A percentile compares a stretch with the other conserved stretches of the same genome.
phyloP scores from a whole-genome alignment of 108 stramenopile genomes.

The Aurantiochytrium sp. region DNA sequence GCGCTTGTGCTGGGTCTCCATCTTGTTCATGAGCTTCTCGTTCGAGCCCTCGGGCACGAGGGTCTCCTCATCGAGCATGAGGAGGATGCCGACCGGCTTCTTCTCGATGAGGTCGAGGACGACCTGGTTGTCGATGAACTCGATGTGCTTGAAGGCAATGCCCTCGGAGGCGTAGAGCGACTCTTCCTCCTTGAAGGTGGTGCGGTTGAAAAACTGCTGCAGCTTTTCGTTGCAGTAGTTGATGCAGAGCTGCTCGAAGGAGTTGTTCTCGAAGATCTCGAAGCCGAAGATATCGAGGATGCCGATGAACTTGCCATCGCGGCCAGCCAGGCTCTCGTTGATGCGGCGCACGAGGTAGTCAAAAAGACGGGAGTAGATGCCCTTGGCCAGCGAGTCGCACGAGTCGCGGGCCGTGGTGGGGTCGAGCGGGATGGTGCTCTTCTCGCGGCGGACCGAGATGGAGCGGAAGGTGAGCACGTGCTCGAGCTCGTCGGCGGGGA shows the following conservation, averaged over 20 bases:
- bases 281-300: slow-evolving; percentile 96
- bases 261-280: slow-evolving; percentile 79
- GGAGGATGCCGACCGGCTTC: slow-evolving; percentile 49
- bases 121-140: slow-evolving; percentile 75
- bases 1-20: slow-evolving; percentile 41
- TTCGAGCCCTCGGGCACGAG: slow-evolving; percentile 52
- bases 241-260: slow-evolving; percentile 88
- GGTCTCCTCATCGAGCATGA: slow-evolving; percentile 48
- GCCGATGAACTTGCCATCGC: slow-evolving; percentile 66
- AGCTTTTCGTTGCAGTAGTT: slow-evolving; percentile 95
- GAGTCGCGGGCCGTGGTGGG: slow-evolving; percentile 75
- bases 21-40: slow-evolving; percentile 48
- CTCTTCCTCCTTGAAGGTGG: slow-evolving; percentile 39
- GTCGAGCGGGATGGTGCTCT: slow-evolving; percentile 68
- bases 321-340: slow-evolving; percentile 74
- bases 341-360: slow-evolving; percentile 83
- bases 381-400: slow-evolving; percentile 91
- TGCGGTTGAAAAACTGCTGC: slow-evolving; percentile 65
- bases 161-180: slow-evolving; percentile 78
- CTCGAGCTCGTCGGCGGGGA: slow-evolving; percentile 53
- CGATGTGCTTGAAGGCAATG: slow-evolving; percentile 74
- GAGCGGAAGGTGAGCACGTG: slow-evolving; percentile 71
- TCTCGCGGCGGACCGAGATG: slow-evolving; percentile 68
- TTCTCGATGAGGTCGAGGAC: slow-evolving; percentile 73
- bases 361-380: slow-evolving; percentile 85